Evolutionary conservation across 2,329 filamentous ascomycete species (phyloP).

Genomic region (Elsinoe australis): DNA sequence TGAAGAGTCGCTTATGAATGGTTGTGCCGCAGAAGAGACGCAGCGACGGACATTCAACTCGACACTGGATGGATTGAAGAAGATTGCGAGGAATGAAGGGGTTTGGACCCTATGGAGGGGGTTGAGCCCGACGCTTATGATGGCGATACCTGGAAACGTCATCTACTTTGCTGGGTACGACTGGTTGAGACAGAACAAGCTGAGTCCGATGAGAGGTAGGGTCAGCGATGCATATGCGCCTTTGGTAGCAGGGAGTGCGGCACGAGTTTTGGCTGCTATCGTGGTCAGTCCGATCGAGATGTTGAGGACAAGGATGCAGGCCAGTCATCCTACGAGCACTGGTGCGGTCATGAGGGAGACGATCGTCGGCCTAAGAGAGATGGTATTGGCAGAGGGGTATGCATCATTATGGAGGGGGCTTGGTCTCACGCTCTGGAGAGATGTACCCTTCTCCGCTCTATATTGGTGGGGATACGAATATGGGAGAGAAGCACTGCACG

Average conservation of each 20-base stretch:
- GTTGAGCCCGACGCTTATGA: conserved; percentile 84
- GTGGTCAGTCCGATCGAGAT: conserved; percentile 88
- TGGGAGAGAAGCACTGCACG: conserved; percentile 62
- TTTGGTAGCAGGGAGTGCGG: conserved; percentile 68
- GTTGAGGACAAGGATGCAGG: conserved; percentile 86
- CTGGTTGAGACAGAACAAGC: conserved; percentile 69
- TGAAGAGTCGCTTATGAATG: conserved; percentile 41
- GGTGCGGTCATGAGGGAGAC: conserved; percentile 73
- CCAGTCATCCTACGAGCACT: conserved; percentile 47
- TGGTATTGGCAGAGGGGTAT: conserved; percentile 72
- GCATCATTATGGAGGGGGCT: conserved; percentile 82
- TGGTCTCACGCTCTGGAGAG: conserved; percentile 86
- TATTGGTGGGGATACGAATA: conserved; percentile 99
- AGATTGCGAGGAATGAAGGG: conserved; percentile 92
- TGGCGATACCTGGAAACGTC: conserved; percentile 91
- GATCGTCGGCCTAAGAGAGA: conserved; percentile 63
- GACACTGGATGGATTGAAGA: conserved; percentile 82
- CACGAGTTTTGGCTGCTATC: conserved; percentile 71
- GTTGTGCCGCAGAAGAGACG: conserved; percentile 82
- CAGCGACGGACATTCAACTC: conserved; percentile 79
- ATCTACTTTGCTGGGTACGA: conserved; percentile 99
- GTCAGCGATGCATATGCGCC: conserved; percentile 67
- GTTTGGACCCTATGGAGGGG: conserved; percentile 82
- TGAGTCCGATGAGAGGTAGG: conserved; percentile 58
- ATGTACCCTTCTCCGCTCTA: conserved; percentile 91